These are phyloP conservation scores for Piedraia hortae DNA, from an alignment of 2,329 filamentous ascomycete genomes.

Conservation along the genomic window DNA sequence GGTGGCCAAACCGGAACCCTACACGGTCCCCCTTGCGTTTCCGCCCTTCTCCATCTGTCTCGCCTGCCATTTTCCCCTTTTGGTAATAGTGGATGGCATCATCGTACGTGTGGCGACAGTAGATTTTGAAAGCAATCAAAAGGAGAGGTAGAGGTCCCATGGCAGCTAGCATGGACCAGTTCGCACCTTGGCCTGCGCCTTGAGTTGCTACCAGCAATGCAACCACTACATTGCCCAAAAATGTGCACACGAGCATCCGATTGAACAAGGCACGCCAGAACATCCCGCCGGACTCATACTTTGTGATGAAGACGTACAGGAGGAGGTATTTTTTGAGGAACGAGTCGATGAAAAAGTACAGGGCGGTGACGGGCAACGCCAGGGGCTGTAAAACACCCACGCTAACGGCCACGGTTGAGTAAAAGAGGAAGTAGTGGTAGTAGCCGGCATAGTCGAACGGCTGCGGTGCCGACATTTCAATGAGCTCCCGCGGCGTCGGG, in stretches of 20 bases:
- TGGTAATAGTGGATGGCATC: constrained; percentile 56
- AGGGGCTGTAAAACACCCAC: constrained; percentile 70
- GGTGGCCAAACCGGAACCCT: constrained; percentile 62
- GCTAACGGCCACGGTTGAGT: constrained; percentile 64
- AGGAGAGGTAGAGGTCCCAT: constrained; percentile 45
- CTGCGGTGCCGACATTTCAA: constrained; percentile 76
- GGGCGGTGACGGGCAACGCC: constrained; percentile 55
- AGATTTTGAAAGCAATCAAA: constrained; percentile 62
- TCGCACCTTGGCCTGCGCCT: constrained; percentile 4
- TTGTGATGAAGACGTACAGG: constrained; percentile 79
- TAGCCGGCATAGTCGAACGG: constrained; percentile 87
- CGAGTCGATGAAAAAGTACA: constrained; percentile 72
- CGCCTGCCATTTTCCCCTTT: constrained; percentile 25
- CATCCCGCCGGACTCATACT: constrained; percentile 79
- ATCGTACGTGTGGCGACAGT: constrained; percentile 53
- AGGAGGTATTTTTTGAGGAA: constrained; percentile 88
- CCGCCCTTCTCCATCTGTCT: constrained; percentile 14
- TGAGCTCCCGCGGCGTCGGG: constrained; percentile 72
- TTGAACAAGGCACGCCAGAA: constrained; percentile 88
- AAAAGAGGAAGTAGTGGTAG: constrained; percentile 96
- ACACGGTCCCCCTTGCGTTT: constrained; percentile 32
- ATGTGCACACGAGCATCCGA: constrained; percentile 56
- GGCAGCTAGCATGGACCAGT: constrained; percentile 35
- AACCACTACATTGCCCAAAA: constrained; percentile 54
- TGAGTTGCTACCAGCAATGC: constrained; percentile 49